Percentiles rank a stretch among this genome's conserved stretches.
Evolutionary conservation across 148 eudicot genomes (phyloP).

Genomic region (Hydrangea macrophylla): DNA sequence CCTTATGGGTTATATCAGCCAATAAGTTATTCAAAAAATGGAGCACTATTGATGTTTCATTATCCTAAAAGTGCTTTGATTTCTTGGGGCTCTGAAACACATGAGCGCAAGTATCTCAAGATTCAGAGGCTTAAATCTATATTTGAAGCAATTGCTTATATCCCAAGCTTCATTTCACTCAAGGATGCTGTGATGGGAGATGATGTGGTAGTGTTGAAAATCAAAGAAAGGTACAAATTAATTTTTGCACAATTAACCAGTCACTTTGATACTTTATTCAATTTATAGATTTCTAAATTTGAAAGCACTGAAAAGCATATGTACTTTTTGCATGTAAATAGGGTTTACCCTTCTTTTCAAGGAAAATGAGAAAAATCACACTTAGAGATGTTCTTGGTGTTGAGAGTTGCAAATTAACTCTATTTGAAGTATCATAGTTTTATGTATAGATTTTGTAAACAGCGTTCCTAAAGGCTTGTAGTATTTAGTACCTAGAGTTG

Average conservation of each 20-base stretch:
- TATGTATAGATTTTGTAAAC: no score
- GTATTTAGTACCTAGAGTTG: no score
- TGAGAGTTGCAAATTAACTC: no score
- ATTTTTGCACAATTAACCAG: background rate
- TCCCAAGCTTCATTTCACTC: constrained; percentile 21
- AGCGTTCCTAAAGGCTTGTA: no score
- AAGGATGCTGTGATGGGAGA: constrained; percentile 17
- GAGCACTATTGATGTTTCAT: constrained; percentile 14
- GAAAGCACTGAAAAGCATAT: no score
- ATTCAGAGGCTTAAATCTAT: background rate
- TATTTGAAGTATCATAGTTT: no score
- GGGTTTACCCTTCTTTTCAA: no score
- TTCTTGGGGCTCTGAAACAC: constrained; percentile 2
- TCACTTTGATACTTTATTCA: no score
- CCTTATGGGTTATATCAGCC: constrained; percentile 5
- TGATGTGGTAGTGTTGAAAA: constrained; percentile 8
- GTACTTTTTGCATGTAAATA: no score
- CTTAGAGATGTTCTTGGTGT: no score
- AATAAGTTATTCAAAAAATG: constrained; percentile 6
- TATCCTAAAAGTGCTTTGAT: constrained; percentile 1
- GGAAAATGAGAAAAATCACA: no score
- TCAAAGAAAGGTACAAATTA: background rate
- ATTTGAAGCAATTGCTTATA: background rate
- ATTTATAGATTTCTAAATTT: no score
- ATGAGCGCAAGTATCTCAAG: background rate